These are phyloP conservation scores for Lentinula guzmanii DNA, from an alignment of 768 basidiomycete species.

Conservation along the genomic window DNA sequence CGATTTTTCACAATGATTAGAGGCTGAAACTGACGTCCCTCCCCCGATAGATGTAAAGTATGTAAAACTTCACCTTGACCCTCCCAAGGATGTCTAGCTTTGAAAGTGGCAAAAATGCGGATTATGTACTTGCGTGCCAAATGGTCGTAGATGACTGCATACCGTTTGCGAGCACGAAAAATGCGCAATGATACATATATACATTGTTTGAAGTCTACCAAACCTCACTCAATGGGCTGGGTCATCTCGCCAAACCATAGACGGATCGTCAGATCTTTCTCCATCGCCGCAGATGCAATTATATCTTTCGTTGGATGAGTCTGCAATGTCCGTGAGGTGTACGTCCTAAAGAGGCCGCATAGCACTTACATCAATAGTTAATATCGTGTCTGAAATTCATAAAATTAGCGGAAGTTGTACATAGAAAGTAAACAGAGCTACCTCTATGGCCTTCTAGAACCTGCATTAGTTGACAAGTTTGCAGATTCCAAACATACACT, in stretches of 20 bases:
- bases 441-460: conserved; percentile 77
- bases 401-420: not conserved
- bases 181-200: no score
- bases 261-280: conserved; percentile 80
- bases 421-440: conserved; percentile 19
- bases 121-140: no score
- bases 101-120: no score
- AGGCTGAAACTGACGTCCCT: no score
- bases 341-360: conserved; percentile 1
- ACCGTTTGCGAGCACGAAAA: no score
- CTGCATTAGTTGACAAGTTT: conserved; percentile 72
- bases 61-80: no score
- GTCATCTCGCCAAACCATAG: conserved; percentile 59
- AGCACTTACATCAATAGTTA: conserved; percentile 66
- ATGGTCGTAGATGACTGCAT: no score
- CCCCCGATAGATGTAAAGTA: no score
- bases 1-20: no score
- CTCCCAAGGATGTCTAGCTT: no score
- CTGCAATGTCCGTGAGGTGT: conserved; percentile 27
- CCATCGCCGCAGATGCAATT: conserved; percentile 87
- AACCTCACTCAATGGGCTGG: not conserved
- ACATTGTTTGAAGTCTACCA: no score
- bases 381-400: conserved; percentile 45
- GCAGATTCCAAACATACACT: conserved; percentile 86
- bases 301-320: conserved; percentile 68